Evolutionary conservation across 768 basidiomycete species (phyloP), one percentile per base, ranked within the genome.

Genomic region (Boletellus sp.): DNA sequence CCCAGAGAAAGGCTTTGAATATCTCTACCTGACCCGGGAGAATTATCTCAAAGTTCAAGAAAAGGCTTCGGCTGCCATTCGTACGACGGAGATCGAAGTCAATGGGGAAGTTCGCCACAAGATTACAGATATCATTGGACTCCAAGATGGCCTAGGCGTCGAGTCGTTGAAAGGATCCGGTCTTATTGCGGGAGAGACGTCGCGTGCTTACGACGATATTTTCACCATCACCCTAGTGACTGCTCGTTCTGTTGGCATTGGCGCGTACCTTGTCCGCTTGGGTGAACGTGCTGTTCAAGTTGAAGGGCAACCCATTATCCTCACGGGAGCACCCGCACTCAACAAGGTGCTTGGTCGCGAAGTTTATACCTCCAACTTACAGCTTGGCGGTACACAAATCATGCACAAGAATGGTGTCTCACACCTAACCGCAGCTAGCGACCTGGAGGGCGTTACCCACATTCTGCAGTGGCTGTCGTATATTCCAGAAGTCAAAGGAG

Each of bases 331-430:
- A 23, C 83, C 83, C 7, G 96, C 96, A 4, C 81, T 99, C 57
- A 99, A 98, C 80, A 98, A 99, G 72, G 96, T 99, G 6, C 84
- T 99, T 37, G 96, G 96, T 53, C 89, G 96, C 42, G 96, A 98
- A 69, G 96, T 99, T 40, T 98, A 99, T 69, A 97, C 96, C 9
- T 96, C 94, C 47, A 98, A 98, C 70, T 71, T 99, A 59, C 96
- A 98, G 69, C 89, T 99, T 52, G 96, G 96, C 55, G 96, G 96
- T 47, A 98, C 96, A n/a, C 96, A 99, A 65, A 98, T 99, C 76
- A 98, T 99, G 96, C 90, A 93, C 83, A 97, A 97, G 83, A 99
- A 99, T 65, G 96, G 96, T 71, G 90, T 98, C 48, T 96, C 95
- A 5, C 96, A 99, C 67, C 74, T 98, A 51, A 94, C 92, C 4